Conservation (phyloP, 768 basidiomycete species). For the Mycena capillaripes region DNA sequence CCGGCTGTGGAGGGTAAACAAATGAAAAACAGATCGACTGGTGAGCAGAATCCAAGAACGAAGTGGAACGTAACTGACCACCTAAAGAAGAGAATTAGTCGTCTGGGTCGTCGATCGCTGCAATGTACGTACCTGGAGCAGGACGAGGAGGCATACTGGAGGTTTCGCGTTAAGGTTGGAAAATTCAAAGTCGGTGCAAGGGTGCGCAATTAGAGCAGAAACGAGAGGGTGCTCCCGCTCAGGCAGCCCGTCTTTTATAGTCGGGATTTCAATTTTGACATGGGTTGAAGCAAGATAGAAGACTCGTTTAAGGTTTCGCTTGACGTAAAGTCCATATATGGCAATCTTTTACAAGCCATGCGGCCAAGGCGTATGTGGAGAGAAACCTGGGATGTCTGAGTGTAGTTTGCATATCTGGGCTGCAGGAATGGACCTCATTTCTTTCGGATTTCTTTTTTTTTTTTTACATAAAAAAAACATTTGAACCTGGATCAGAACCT, state of each 20-base stretch:
- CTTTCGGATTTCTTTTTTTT: too few relatives aligned
- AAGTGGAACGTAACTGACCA: constrained; percentile 4
- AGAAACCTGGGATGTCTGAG: too few relatives aligned
- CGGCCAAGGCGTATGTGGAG: not conserved
- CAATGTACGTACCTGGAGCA: constrained; percentile 19
- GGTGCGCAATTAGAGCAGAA: not conserved
- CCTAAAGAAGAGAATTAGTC: constrained; percentile 4
- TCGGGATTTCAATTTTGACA: constrained; percentile 32
- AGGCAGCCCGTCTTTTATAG: not conserved
- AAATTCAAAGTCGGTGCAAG: not conserved
- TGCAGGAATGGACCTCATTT: too few relatives aligned
- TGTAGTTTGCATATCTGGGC: too few relatives aligned
- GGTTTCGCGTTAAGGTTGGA: constrained; percentile 5
- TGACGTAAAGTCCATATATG: constrained; percentile 15
- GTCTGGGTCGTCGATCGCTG: not conserved
- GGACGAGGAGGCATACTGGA: constrained; percentile 27
- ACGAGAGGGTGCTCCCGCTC: not conserved
- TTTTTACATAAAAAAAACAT: too few relatives aligned
- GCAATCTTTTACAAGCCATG: not conserved
- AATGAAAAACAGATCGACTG: not conserved
- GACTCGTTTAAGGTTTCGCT: not conserved
- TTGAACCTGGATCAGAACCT: too few relatives aligned
- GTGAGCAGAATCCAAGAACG: not conserved
- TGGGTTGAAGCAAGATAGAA: constrained; percentile 23
- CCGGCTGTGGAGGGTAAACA: not conserved